Evolutionary conservation across 2,329 filamentous ascomycete genomes (phyloP), one percentile per base, ranked within the genome.

Genomic region (Fusarium kyushuense): DNA sequence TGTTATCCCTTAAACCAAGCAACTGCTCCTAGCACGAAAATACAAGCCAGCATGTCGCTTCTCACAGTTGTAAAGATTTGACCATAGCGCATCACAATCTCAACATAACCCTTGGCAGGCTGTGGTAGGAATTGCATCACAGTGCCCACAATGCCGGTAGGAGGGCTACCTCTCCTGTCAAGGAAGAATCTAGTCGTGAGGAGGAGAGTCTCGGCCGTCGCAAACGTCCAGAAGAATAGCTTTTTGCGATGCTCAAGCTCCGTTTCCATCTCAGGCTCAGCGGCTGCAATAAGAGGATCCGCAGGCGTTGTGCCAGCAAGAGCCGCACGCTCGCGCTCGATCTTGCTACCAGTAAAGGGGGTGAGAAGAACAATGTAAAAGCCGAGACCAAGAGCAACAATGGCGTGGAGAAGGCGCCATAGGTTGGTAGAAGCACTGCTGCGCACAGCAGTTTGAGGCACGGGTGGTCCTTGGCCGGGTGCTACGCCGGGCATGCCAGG

Each of bases 151-250:
- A 92, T 84, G 5, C 91, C 90, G 27, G 82, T 79, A 5, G 86
- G 86, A 63, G 86, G 86, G 45, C 85, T 76, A 38, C 81, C 77
- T 25, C 85, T 85, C 70, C 87, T 87, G 72, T 93, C 91, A 52
- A 93, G 75, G 70, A 93, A 88, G 76, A 90, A 92, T 25, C 92
- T 84, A 30, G 87, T 89, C 2, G 88, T 90, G 67, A 95, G 87
- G 66, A 95, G 81, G 54, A 92, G 76, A 13, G 92, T 84, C 80
- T 96, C 92, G 32, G 88, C 89, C 1, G 92, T 93, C 8, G 91
- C 90, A 76, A 95, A 96, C n/a, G 92, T 85, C 82, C 89, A 93
- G 78, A 95, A 94, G 79, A 94, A 90, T 23, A 79, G 52, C 46
- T 65, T 72, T 67, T 75, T 78, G 42, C 74, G 77, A 48, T 71